Evolutionary conservation across 495 filamentous ascomycete genomes (phyloP).

Genomic region (Amniculicola lignicola): DNA sequence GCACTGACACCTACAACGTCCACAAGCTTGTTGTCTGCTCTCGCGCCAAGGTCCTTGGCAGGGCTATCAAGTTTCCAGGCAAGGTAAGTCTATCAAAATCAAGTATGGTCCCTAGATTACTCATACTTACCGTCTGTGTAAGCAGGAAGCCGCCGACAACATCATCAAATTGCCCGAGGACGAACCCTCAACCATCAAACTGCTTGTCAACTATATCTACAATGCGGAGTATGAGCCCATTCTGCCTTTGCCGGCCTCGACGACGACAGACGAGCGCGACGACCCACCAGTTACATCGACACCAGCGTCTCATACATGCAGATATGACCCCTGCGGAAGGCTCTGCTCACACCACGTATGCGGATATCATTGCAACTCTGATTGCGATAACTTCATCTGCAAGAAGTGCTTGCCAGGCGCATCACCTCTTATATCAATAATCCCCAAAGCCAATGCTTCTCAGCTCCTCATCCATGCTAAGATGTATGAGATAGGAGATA

Average conservation of each 20-base stretch:
- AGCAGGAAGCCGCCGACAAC: constrained; percentile 1
- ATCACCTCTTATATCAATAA: background rate
- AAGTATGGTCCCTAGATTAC: background rate
- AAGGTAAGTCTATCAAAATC: background rate
- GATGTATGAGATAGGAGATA: constrained; percentile 48
- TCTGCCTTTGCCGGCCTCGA: background rate
- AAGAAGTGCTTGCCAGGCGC: background rate
- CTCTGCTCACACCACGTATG: background rate
- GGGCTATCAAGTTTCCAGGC: background rate
- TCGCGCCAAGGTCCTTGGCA: background rate
- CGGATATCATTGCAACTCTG: background rate
- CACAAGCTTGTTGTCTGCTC: constrained; percentile 1
- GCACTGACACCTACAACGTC: background rate
- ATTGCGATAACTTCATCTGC: background rate
- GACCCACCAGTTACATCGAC: background rate
- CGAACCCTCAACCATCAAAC: background rate
- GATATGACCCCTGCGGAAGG: too few relatives aligned
- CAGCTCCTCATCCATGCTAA: constrained; percentile 32
- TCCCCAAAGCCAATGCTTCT: background rate
- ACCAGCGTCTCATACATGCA: background rate
- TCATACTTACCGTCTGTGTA: background rate
- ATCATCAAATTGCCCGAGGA: constrained; percentile 1
- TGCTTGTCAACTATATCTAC: background rate
- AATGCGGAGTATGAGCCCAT: background rate
- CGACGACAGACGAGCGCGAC: background rate